Conservation (phyloP, 352 stramenopile genomes). For the Globisporangium radiosum region DNA sequence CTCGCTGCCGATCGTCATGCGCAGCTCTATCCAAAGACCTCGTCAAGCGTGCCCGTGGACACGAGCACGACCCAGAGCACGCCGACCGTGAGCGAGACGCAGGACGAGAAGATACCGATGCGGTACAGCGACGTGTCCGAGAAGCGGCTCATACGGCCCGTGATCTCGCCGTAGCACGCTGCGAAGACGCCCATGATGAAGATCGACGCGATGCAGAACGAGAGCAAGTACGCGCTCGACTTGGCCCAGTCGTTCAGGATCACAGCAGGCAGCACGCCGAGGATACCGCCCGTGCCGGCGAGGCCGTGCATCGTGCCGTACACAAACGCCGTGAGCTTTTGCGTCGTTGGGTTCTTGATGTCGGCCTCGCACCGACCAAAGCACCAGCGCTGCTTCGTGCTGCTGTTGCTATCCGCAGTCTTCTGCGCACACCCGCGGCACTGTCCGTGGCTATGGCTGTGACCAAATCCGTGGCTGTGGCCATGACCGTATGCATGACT, state of each 20-base stretch:
- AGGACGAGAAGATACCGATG: slow-evolving; percentile 59
- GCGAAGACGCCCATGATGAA: slow-evolving; percentile 87
- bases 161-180: slow-evolving; percentile 67
- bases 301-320: slow-evolving; percentile 87
- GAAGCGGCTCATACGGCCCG: slow-evolving; percentile 49
- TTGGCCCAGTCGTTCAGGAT: slow-evolving; percentile 72
- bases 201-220: slow-evolving; percentile 84
- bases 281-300: slow-evolving; percentile 51
- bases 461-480: slow-evolving; percentile 7
- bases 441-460: not conserved
- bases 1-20: not conserved
- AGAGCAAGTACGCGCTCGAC: slow-evolving; percentile 69
- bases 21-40: slow-evolving; percentile 50
- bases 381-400: slow-evolving; percentile 20
- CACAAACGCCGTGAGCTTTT: slow-evolving; percentile 64
- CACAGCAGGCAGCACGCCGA: slow-evolving; percentile 84
- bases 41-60: slow-evolving; percentile 57
- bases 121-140: slow-evolving; percentile 48
- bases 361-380: slow-evolving; percentile 33
- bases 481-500: not conserved
- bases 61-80: slow-evolving; percentile 67
- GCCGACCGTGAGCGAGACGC: slow-evolving; percentile 58
- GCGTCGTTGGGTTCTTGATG: slow-evolving; percentile 51
- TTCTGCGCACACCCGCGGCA: too few relatives aligned
- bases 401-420: not conserved